These are phyloP conservation scores for Perkinsus marinus DNA, from an alignment of 169 alveolate species.

Conservation along the genomic window DNA sequence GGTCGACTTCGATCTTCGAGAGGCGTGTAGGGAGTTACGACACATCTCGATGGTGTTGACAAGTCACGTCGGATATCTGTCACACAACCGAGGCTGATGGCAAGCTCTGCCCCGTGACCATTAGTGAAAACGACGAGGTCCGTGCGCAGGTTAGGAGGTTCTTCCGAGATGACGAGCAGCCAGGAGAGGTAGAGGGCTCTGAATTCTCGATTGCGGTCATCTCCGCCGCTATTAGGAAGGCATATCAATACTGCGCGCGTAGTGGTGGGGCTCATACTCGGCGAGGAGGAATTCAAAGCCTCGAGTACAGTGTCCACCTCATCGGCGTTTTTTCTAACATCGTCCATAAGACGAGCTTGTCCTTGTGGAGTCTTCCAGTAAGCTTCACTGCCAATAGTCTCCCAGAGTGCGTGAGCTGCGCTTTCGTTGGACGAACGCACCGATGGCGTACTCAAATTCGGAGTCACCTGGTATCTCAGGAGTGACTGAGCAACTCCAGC, in stretches of 20 bases:
- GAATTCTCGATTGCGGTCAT: background rate
- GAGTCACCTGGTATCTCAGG: too few relatives aligned
- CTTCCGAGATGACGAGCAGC: background rate
- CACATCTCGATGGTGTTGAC: background rate
- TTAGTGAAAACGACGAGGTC: background rate
- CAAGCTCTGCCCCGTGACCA: background rate
- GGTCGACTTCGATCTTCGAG: background rate
- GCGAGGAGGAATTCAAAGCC: background rate
- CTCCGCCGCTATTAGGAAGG: background rate
- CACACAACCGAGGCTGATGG: background rate
- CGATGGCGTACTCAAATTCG: too few relatives aligned
- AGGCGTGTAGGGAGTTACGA: background rate
- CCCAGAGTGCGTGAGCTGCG: background rate
- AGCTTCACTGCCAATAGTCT: background rate
- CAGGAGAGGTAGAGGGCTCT: background rate
- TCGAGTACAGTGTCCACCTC: background rate
- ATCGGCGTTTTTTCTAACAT: background rate
- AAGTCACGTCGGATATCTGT: background rate
- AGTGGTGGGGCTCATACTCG: background rate
- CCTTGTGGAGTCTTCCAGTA: background rate
- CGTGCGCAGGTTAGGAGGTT: background rate
- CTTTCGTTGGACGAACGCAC: too few relatives aligned
- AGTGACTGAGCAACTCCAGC: too few relatives aligned
- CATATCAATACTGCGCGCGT: background rate
- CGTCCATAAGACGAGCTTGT: background rate